phyloP scores from a whole-genome alignment of 2,329 filamentous ascomycete genomes.

The Verticillium zaregamsianum region DNA sequence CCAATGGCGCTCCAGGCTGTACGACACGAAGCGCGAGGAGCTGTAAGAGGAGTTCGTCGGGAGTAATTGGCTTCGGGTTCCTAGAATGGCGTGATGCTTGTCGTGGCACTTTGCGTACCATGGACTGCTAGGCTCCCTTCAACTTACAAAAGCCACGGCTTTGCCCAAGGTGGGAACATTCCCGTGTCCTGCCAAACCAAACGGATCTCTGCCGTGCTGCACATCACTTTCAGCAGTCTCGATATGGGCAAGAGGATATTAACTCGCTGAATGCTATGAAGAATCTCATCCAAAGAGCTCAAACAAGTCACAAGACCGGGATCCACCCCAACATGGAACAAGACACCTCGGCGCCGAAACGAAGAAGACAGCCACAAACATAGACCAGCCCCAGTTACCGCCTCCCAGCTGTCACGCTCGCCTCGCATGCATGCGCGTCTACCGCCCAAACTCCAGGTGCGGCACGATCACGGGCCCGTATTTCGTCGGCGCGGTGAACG shows the following conservation, averaged over 20 bases:
- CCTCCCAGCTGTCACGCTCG: not conserved
- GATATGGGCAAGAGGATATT: not conserved
- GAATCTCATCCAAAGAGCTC: not conserved
- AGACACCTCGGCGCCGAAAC: not conserved
- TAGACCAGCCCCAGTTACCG: not conserved
- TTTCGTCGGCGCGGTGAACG: slow-evolving; percentile 80
- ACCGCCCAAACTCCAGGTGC: slow-evolving; percentile 71
- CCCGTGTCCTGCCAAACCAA: no score
- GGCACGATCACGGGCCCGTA: slow-evolving; percentile 96
- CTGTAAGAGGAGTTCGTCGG: no score
- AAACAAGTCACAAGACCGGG: not conserved
- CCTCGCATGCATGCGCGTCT: slow-evolving; percentile 11
- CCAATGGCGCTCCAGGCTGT: not conserved
- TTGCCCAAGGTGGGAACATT: no score
- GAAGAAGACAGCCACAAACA: not conserved
- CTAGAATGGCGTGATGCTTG: no score
- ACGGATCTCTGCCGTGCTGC: no score
- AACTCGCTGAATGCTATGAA: not conserved
- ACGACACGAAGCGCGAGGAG: no score
- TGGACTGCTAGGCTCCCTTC: no score
- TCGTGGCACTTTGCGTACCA: no score
- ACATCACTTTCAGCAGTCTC: no score
- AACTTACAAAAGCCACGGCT: no score
- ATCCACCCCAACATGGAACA: not conserved
- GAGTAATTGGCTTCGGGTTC: no score